phyloP scores from a whole-genome alignment of 2,329 filamentous ascomycete species.

The Xylaria digitata region DNA sequence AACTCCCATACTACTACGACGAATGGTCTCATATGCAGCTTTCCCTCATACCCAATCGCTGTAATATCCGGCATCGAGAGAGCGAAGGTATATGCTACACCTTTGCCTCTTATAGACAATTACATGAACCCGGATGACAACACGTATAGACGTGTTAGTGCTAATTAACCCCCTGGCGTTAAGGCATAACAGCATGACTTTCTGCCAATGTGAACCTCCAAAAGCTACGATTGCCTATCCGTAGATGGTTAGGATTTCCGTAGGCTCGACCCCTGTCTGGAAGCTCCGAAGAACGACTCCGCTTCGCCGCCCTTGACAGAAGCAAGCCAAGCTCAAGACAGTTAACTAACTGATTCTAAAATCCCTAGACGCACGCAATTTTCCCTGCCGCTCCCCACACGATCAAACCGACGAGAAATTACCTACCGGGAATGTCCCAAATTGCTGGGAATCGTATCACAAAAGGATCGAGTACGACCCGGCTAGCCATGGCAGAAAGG shows the following conservation, averaged over 20 bases:
- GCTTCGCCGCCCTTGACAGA: slow-evolving; percentile 38
- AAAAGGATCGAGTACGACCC: slow-evolving; percentile 20
- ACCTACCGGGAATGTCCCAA: slow-evolving; percentile 35
- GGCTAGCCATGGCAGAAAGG: slow-evolving; percentile 13
- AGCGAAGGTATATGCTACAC: slow-evolving; percentile 8
- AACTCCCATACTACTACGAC: slow-evolving; percentile 23
- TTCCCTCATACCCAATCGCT: slow-evolving; percentile 12
- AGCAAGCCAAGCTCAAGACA: slow-evolving; percentile 36
- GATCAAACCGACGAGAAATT: slow-evolving; percentile 33
- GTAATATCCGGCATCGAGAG: slow-evolving; percentile 9
- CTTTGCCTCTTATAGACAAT: slow-evolving; percentile 1
- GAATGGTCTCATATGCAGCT: slow-evolving; percentile 20
- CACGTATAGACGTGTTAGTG: slow-evolving; percentile 12
- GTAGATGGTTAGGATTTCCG: slow-evolving; percentile 28
- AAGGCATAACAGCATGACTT: slow-evolving; percentile 14
- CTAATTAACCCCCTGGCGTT: slow-evolving; percentile 16
- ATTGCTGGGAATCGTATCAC: slow-evolving; percentile 44
- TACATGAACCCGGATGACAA: slow-evolving; percentile 19
- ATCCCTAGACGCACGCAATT: slow-evolving; percentile 46
- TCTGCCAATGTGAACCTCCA: slow-evolving; percentile 1
- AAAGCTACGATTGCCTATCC: slow-evolving; percentile 16
- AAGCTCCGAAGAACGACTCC: slow-evolving; percentile 32
- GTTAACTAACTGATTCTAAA: slow-evolving; percentile 32
- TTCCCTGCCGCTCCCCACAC: slow-evolving; percentile 45
- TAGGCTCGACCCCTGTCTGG: slow-evolving; percentile 26